phyloP scores from a whole-genome alignment of 2,329 filamentous ascomycete species.

The Aspergillaceae sp. region DNA sequence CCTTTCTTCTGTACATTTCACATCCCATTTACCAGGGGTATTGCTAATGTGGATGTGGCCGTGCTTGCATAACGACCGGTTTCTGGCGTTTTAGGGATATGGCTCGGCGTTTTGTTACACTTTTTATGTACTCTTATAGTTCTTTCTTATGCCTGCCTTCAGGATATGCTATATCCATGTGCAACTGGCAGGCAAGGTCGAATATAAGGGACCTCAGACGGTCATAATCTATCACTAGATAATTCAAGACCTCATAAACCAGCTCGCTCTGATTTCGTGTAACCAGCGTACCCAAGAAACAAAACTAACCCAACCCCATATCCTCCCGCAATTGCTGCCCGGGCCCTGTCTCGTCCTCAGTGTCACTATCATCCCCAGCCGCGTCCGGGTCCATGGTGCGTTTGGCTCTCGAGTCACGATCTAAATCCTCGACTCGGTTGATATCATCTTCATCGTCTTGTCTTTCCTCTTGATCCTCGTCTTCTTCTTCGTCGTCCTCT shows the following conservation, averaged over 20 bases:
- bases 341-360: constrained; percentile 21
- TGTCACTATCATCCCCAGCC: constrained; percentile 22
- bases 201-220: too few species aligned
- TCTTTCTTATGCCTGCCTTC: too few species aligned
- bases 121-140: background rate
- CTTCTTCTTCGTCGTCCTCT: constrained; percentile 12
- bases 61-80: background rate
- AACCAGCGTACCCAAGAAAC: too few species aligned
- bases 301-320: constrained; percentile 18
- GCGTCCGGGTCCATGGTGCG: constrained; percentile 24
- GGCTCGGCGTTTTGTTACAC: background rate
- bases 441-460: constrained; percentile 25
- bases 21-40: background rate
- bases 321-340: constrained; percentile 24
- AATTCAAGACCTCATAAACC: too few species aligned
- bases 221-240: too few species aligned
- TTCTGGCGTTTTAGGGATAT: background rate
- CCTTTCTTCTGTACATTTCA: background rate
- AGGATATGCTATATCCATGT: too few species aligned
- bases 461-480: constrained; percentile 10
- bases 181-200: too few species aligned
- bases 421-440: constrained; percentile 31
- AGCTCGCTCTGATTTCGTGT: too few species aligned
- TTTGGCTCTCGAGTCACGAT: constrained; percentile 17
- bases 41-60: background rate